These are phyloP conservation scores for Paulownia fortunei DNA, from an alignment of 257 asterid genomes.

Conservation along the genomic window DNA sequence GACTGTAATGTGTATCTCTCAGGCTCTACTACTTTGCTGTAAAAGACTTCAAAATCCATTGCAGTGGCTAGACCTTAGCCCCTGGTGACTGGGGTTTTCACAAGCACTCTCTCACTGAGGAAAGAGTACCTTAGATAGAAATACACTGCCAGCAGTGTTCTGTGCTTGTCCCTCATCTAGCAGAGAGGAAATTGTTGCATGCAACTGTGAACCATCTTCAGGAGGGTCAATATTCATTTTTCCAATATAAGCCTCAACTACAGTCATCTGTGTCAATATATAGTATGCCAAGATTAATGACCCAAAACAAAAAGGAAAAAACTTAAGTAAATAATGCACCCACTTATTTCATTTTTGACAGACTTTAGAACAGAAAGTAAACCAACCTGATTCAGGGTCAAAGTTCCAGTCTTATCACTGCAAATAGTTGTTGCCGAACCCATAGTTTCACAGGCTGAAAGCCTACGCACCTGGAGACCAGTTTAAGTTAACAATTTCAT, in stretches of 20 bases:
- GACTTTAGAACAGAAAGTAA: conserved; percentile 19
- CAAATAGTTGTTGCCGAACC: conserved; percentile 98
- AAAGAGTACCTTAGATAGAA: conserved; percentile 68
- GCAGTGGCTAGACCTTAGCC: neutral
- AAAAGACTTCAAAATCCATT: conserved; percentile 1
- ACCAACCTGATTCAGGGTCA: conserved; percentile 88
- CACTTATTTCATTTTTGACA: conserved; percentile 23
- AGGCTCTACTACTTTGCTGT: conserved; percentile 1
- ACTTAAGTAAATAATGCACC: conserved; percentile 4
- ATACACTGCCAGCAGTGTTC: conserved; percentile 90
- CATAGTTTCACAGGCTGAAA: conserved; percentile 99
- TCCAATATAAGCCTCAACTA: conserved; percentile 86
- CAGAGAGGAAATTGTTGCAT: conserved; percentile 60
- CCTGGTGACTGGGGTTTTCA: neutral
- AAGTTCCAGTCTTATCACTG: conserved; percentile 97
- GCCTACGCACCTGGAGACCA: conserved; percentile 86
- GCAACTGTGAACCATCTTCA: conserved; percentile 73
- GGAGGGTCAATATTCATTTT: conserved; percentile 63
- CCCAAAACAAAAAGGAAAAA: neutral
- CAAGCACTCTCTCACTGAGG: conserved; percentile 5
- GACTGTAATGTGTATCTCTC: conserved; percentile 9
- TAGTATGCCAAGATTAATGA: conserved; percentile 23
- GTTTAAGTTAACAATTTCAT: conserved; percentile 29
- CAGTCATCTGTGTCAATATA: conserved; percentile 72
- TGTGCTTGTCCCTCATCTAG: conserved; percentile 88